Percentiles rank a stretch among this genome's conserved stretches.
These are phyloP conservation scores for Jacaranda copaia DNA, from an alignment of 257 asterid species.

Conservation along the genomic window DNA sequence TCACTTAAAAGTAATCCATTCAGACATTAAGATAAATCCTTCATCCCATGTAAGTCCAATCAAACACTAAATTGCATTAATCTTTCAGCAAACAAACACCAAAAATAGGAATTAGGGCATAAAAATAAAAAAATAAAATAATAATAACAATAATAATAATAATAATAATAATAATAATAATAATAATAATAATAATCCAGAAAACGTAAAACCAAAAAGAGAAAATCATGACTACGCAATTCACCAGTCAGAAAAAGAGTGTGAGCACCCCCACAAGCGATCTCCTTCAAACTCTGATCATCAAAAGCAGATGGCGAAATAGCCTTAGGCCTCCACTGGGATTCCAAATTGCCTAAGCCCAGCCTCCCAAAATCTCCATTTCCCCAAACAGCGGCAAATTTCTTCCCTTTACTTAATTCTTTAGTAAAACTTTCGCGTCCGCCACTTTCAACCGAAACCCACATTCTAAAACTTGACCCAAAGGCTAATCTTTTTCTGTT, in stretches of 20 bases:
- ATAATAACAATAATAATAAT: too few relatives aligned
- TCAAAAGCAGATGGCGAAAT: constrained; percentile 64
- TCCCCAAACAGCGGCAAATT: constrained; percentile 90
- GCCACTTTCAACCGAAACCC: constrained; percentile 47
- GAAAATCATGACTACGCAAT: neutral
- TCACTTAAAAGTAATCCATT: neutral
- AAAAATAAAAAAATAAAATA: neutral
- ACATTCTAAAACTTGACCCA: constrained; percentile 46
- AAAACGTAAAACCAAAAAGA: neutral
- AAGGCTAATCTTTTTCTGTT: constrained; percentile 28
- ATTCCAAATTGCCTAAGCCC: constrained; percentile 82
- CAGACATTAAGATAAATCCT: constrained; percentile 5
- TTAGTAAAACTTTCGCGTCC: constrained; percentile 29
- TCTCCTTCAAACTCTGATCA: constrained; percentile 67
- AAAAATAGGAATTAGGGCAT: neutral
- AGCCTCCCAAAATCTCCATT: constrained; percentile 97
- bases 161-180: too few relatives aligned
- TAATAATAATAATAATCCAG: too few relatives aligned
- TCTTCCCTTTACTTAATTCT: constrained; percentile 53
- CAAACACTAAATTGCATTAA: neutral
- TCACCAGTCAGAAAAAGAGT: constrained; percentile 92
- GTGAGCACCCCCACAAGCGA: constrained; percentile 98
- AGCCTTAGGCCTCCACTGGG: constrained; percentile 79
- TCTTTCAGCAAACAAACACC: neutral
- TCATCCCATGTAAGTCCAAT: neutral